Percentiles rank a stretch among this genome's conserved stretches.
Conservation (phyloP, 768 basidiomycete genomes). For the Lactarius vividus region DNA sequence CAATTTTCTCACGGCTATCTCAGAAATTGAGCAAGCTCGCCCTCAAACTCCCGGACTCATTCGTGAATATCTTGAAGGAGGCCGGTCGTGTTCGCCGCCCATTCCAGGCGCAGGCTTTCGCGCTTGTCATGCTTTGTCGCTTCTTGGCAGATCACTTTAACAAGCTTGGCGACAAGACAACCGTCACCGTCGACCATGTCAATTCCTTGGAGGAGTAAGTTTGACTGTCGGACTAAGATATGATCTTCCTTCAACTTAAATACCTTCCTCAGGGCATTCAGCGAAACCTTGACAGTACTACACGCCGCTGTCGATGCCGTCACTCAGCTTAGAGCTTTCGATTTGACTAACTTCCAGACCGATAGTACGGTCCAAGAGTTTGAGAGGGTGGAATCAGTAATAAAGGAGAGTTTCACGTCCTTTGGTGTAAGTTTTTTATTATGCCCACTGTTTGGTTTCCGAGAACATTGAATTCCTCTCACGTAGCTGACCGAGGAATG, state of each 20-base stretch:
- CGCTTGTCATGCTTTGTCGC: constrained; percentile 21
- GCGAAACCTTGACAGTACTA: constrained; percentile 4
- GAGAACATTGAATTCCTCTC: not conserved
- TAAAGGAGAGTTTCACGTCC: constrained; percentile 1
- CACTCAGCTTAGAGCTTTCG: not conserved
- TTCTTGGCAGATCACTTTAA: constrained; percentile 17
- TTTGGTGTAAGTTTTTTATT: constrained; percentile 1
- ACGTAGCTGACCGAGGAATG: constrained; percentile 5
- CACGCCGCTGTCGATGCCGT: constrained; percentile 5
- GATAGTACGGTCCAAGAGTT: not conserved
- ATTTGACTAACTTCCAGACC: not conserved
- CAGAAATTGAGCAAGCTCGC: not conserved
- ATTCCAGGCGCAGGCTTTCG: constrained; percentile 23
- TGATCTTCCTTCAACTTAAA: not conserved
- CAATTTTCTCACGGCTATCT: not conserved
- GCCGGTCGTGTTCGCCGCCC: constrained; percentile 21
- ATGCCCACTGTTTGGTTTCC: not conserved
- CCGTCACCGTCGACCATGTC: not conserved
- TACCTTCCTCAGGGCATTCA: constrained; percentile 4
- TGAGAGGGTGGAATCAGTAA: not conserved
- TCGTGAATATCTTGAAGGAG: constrained; percentile 17
- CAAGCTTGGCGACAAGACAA: not conserved
- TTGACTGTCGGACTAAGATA: not conserved
- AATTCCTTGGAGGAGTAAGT: constrained; percentile 21
- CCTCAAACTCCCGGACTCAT: constrained; percentile 5